Base-by-base conservation (phyloP, 2,329 filamentous ascomycete species). In the Claviceps capensis region DNA sequence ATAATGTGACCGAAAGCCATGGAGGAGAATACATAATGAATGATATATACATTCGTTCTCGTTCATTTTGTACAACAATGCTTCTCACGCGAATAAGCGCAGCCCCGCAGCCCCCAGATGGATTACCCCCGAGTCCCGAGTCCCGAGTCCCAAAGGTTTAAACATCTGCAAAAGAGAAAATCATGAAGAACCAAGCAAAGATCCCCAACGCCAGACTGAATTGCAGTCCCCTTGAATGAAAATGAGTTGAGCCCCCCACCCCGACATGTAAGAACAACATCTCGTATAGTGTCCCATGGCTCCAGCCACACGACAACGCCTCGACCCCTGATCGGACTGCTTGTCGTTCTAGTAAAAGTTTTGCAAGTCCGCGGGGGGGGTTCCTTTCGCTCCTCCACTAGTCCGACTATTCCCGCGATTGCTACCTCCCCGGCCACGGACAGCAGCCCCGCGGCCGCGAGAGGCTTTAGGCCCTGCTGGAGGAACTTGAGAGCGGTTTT, bases 291-390 rank as follows among this genome's bases (percentile, higher is more conserved):
- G 23, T 8, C 6, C 7, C 26, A 26, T 26, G 26, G 2, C 26
- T 26, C 26, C 26, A 7, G 26, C 26, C 26, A 26, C 3, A 34
- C 9, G 30, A 11, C 9, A 34, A 19, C 5, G 8, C 16, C 9
- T 14, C 14, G 26, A 16, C 44, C 16, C 16, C 11, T 14, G 3
- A 19, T 5, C n/a, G 17, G 30, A 22, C 11, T 2, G 34, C 1
- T 34, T 34, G 2, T 8, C 5, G 3, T 8, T 37, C 56, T 58
- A 73, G 54, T 72, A 73, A 54, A 69, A 69, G 47, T 63, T 71
- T 56, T 72, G 68, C 48, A 73, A 50, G 50, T 72, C 69, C 36
- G 63, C 54, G 0, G 61, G 61, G 16, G 60, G 54, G 11, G 51
- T 58, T 48, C 47, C 49, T 42, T 59, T 51, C 4, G 63, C 62